Conservation (phyloP, 257 asterid species). For the Solanum raphanifolium region DNA sequence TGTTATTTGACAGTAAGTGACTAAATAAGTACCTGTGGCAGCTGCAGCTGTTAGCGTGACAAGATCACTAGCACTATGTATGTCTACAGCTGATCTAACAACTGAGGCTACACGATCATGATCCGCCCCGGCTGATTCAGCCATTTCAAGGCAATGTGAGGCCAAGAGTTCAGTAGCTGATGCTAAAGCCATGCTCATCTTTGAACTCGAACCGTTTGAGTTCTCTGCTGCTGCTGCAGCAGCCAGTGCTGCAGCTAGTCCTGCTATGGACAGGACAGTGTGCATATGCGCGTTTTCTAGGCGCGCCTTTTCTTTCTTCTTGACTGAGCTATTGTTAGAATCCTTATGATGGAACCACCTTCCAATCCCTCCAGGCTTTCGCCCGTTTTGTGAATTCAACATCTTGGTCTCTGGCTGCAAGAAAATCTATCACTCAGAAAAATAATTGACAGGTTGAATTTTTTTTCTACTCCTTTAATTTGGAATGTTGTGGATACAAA, state of each 20-base stretch:
- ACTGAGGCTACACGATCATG: constrained; percentile 46
- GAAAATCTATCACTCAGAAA: neutral
- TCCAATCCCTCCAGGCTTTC: constrained; percentile 37
- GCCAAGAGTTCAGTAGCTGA: constrained; percentile 84
- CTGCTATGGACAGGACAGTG: constrained; percentile 60
- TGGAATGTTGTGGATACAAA: neutral
- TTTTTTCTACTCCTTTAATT: neutral
- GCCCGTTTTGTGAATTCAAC: constrained; percentile 15
- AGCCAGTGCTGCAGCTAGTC: constrained; percentile 76
- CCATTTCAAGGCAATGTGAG: constrained; percentile 69
- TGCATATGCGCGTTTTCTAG: constrained; percentile 61
- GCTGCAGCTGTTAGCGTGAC: constrained; percentile 81
- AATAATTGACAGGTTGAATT: neutral
- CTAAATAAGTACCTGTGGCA: constrained; percentile 57
- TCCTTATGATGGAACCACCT: constrained; percentile 60
- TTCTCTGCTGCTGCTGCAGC: constrained; percentile 44
- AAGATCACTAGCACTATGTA: constrained; percentile 59
- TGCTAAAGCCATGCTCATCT: constrained; percentile 57
- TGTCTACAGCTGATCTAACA: constrained; percentile 58
- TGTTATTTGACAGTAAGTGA: neutral
- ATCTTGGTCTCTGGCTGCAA: constrained; percentile 24
- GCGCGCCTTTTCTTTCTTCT: constrained; percentile 72
- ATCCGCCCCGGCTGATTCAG: constrained; percentile 59
- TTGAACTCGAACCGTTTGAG: constrained; percentile 22
- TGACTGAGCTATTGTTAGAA: constrained; percentile 10